Conservation (phyloP, 164 flowering plant genomes). For the Santalum album region DNA sequence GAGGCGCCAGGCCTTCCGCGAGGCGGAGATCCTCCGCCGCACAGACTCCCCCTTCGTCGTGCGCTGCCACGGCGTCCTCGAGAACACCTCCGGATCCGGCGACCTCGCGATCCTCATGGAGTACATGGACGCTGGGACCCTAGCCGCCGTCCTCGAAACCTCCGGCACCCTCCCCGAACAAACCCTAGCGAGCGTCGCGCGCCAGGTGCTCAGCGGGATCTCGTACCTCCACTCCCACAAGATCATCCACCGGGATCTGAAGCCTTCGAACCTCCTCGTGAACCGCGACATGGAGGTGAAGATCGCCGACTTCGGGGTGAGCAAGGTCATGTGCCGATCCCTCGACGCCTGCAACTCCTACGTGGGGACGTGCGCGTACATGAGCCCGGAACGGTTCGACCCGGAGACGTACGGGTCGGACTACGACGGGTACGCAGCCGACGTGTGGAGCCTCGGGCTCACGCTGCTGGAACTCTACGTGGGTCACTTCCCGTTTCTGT, state of each 20-base stretch:
- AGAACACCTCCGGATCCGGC: neutral
- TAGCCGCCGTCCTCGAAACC: constrained; percentile 21
- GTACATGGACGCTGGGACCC: constrained; percentile 47
- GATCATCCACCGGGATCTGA: constrained; percentile 58
- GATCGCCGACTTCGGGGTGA: constrained; percentile 61
- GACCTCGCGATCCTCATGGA: constrained; percentile 33
- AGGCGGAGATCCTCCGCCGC: constrained; percentile 35
- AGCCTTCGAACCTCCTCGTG: constrained; percentile 55
- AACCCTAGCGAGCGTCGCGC: constrained; percentile 23
- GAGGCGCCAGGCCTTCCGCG: constrained; percentile 20
- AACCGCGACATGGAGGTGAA: constrained; percentile 34
- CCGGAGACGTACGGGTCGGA: constrained; percentile 27
- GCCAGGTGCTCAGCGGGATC: constrained; percentile 36
- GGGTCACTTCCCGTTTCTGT: constrained; percentile 43
- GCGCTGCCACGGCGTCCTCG: constrained; percentile 33
- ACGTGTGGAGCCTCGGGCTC: constrained; percentile 54
- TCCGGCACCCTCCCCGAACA: constrained; percentile 24
- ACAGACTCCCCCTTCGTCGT: constrained; percentile 33
- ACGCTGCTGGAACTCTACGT: constrained; percentile 34
- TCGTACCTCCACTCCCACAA: constrained; percentile 34
- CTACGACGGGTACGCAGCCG: constrained; percentile 37
- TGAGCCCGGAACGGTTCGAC: constrained; percentile 62
- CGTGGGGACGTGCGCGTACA: constrained; percentile 52
- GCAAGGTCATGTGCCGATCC: constrained; percentile 17
- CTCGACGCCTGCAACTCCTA: constrained; percentile 8